Evolutionary conservation across 2,329 filamentous ascomycete genomes (phyloP), one percentile per base, ranked within the genome.

Genomic region (Sporothrix variecibatus): DNA sequence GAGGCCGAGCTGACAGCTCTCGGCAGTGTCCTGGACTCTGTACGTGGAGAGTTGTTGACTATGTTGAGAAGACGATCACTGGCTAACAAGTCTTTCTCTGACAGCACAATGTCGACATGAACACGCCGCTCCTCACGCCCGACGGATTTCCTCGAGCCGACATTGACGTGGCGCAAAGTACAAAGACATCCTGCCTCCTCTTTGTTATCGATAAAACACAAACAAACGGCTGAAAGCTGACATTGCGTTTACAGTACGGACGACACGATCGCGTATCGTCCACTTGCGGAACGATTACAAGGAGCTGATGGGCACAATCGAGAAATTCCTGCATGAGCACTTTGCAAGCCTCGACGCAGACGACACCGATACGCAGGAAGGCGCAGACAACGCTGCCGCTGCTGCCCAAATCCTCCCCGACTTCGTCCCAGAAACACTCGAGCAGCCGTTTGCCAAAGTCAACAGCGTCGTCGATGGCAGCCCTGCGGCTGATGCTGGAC

Each of bases 81-180:
- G 23, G 15, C 65, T 56, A 40, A 73, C 38, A 2, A 15, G 20
- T 8, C 34, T 17, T n/a, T 46, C 34, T 40, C 15, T n/a, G 12
- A 40, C 79, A 98, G 95, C 95, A 98, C 85, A 91, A 92, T 62
- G 95, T 97, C 72, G 91, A 93, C 79, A 99, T 99, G 96, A 91
- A 92, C 79, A 98, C 96, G 8, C 87, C 90, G 74, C 89, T 99
- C 53, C 90, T 94, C 31, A 98, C 95, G 17, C 89, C 91, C 75
- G 96, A 98, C 83, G 96, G 96, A 67, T 99, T 94, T 81, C 96
- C 96, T 43, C 90, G 96, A 80, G 92, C 93, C 79, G 96, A 99
- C 82, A 91, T 99, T 77, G 96, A 99, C 82, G 93, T 99, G 76
- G 92, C 96, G 34, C 95, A 98, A 84, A 96, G 94, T 96, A 90